Evolutionary conservation across 345 rosid species (phyloP).

Genomic region (Aurinia saxatilis): DNA sequence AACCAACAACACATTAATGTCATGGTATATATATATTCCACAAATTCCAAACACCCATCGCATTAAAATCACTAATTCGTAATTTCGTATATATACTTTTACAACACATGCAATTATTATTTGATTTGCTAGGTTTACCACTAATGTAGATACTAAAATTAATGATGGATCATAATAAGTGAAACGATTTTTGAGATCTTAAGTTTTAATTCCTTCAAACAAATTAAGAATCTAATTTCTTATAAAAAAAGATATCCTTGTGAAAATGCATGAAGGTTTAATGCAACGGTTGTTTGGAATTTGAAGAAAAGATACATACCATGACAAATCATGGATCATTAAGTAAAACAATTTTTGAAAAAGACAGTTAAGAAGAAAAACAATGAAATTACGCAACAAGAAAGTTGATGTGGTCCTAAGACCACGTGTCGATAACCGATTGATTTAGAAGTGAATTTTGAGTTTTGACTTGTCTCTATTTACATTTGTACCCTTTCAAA

Average conservation of each 20-base stretch:
- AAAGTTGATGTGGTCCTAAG: not conserved
- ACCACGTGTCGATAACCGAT: constrained; percentile 18
- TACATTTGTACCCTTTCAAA: too few relatives aligned
- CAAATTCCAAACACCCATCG: not conserved
- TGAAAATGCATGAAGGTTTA: too few relatives aligned
- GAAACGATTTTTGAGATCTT: not conserved
- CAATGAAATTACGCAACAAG: constrained; percentile 7
- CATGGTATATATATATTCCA: not conserved
- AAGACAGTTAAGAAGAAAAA: not conserved
- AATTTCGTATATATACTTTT: not conserved
- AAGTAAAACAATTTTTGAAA: too few relatives aligned
- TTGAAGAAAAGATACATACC: too few relatives aligned
- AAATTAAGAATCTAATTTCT: constrained; percentile 24
- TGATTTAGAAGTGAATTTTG: not conserved
- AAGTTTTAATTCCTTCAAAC: not conserved
- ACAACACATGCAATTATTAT: not conserved
- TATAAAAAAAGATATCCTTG: not conserved
- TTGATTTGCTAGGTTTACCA: not conserved
- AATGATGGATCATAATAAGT: not conserved
- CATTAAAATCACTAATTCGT: not conserved
- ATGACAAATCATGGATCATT: too few relatives aligned
- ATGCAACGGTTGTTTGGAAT: too few relatives aligned
- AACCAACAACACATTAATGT: too few relatives aligned
- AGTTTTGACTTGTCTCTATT: constrained; percentile 13
- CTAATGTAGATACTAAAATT: not conserved